Conservation (phyloP, 345 rosid species). For the Lenwebbia sp. region DNA sequence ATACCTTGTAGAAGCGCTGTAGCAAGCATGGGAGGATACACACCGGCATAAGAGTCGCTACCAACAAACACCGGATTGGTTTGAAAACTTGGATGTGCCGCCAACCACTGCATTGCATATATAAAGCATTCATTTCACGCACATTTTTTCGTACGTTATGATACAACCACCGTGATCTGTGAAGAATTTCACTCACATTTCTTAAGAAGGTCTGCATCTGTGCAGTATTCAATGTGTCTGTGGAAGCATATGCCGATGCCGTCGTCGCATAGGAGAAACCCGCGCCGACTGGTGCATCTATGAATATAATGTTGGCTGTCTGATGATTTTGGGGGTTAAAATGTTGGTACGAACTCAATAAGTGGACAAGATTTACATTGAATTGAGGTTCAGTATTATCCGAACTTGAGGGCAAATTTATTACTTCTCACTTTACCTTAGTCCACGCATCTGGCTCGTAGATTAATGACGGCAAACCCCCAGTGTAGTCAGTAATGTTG, state of each 20-base stretch:
- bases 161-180: neutral
- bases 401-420: neutral
- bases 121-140: neutral
- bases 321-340: neutral
- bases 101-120: constrained; percentile 9
- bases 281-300: constrained; percentile 17
- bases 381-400: neutral
- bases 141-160: neutral
- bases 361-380: neutral
- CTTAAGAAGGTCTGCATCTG: neutral
- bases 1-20: constrained; percentile 4
- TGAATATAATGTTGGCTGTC: constrained; percentile 8
- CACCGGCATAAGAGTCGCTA: constrained; percentile 15
- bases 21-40: constrained; percentile 10
- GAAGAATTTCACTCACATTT: neutral
- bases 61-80: constrained; percentile 10
- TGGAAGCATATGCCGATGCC: neutral
- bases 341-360: neutral
- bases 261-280: constrained; percentile 16
- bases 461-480: constrained; percentile 8
- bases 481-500: constrained; percentile 3
- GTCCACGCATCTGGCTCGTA: neutral
- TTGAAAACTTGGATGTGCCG: constrained; percentile 3
- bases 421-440: neutral
- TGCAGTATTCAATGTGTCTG: neutral